Conservation (phyloP, 2,329 filamentous ascomycete genomes). For the Hyphodiscus sp. region DNA sequence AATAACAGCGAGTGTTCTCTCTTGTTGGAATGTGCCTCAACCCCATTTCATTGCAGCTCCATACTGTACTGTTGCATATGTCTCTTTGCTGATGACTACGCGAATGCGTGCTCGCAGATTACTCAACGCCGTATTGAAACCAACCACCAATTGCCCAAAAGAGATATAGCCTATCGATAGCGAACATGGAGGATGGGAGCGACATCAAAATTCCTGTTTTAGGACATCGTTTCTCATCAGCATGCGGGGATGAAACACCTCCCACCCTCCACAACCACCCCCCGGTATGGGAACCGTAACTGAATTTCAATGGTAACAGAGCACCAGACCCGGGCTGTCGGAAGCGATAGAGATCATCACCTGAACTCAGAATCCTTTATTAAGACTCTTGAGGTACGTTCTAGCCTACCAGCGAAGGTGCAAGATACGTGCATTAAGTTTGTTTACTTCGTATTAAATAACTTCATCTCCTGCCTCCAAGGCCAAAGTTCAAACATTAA, state of each 20-base stretch:
- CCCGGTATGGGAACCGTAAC: neutral
- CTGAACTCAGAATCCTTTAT: neutral
- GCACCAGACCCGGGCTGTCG: neutral
- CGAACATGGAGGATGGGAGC: neutral
- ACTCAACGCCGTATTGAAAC: neutral
- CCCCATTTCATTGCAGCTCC: too few species aligned
- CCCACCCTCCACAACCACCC: neutral
- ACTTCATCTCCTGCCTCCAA: neutral
- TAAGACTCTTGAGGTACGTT: neutral
- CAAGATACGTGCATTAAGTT: neutral
- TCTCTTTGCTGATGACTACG: too few species aligned
- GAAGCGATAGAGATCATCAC: neutral
- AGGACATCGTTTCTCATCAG: neutral
- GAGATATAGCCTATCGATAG: neutral
- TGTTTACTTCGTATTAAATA: neutral
- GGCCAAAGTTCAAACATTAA: too few species aligned
- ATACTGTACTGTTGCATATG: too few species aligned
- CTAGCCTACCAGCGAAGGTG: neutral
- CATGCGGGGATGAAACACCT: neutral
- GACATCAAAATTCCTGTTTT: neutral
- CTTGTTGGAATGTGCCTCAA: too few species aligned
- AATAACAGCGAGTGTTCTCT: too few species aligned
- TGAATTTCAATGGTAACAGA: neutral
- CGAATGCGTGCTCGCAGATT: neutral
- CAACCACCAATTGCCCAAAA: neutral